Percentiles rank a stretch among this genome's conserved stretches.
These are phyloP conservation scores for Botrytis fabae DNA, from an alignment of 2,329 filamentous ascomycete genomes.

Conservation along the genomic window DNA sequence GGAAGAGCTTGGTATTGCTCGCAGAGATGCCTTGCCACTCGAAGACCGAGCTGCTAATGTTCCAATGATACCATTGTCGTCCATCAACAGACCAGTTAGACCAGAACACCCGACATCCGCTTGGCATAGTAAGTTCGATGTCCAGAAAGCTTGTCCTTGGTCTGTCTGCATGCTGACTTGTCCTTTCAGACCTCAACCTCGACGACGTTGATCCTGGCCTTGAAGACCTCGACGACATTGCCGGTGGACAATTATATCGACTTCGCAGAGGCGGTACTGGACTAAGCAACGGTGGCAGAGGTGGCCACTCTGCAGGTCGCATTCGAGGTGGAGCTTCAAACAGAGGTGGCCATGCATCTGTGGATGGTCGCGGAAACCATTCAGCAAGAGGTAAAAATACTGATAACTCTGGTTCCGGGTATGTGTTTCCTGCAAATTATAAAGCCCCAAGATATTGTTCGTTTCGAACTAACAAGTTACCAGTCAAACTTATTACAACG, in stretches of 20 bases:
- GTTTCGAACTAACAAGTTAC: background rate
- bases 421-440: background rate
- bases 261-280: constrained; percentile 27
- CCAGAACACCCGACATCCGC: constrained; percentile 18
- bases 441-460: background rate
- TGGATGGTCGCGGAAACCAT: background rate
- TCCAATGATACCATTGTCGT: background rate
- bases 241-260: constrained; percentile 37
- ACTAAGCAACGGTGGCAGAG: constrained; percentile 21
- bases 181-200: constrained; percentile 21
- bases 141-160: background rate
- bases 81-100: background rate
- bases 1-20: constrained; percentile 38
- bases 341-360: constrained; percentile 13
- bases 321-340: constrained; percentile 14
- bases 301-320: constrained; percentile 7
- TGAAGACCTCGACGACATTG: constrained; percentile 33
- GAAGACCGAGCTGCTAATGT: constrained; percentile 26
- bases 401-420: background rate
- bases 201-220: constrained; percentile 33
- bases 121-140: constrained; percentile 33
- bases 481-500: constrained; percentile 6
- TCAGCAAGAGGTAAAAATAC: background rate
- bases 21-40: constrained; percentile 35
- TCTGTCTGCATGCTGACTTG: constrained; percentile 13